These are phyloP conservation scores for Petunia hybrid DNA, from an alignment of 305 asterid species.

Conservation along the genomic window DNA sequence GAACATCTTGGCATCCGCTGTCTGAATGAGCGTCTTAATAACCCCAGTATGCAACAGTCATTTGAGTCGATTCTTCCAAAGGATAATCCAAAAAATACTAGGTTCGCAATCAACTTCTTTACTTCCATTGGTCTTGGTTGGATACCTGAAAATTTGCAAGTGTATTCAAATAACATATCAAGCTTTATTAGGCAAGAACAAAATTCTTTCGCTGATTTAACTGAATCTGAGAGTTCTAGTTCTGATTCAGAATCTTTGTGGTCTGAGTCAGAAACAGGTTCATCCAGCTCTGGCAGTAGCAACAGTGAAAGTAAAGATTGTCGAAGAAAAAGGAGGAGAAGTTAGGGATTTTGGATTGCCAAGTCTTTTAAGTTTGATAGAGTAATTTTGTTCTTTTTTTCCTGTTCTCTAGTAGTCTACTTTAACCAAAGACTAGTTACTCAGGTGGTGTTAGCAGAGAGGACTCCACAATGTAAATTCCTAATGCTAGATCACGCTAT, in stretches of 20 bases:
- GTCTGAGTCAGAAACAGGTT: conserved; percentile 24
- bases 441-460: background rate
- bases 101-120: conserved; percentile 34
- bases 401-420: background rate
- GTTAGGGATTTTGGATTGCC: background rate
- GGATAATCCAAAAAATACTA: conserved; percentile 25
- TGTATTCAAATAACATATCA: conserved; percentile 28
- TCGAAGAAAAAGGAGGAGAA: conserved; percentile 30
- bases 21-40: conserved; percentile 27
- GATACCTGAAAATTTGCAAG: conserved; percentile 34
- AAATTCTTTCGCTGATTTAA: conserved; percentile 8
- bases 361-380: background rate
- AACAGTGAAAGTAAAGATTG: background rate
- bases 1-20: conserved; percentile 30
- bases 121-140: conserved; percentile 34
- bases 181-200: conserved; percentile 24
- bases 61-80: conserved; percentile 28
- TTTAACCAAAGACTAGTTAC: background rate
- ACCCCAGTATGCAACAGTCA: conserved; percentile 29
- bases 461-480: background rate
- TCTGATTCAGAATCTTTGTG: conserved; percentile 26
- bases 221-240: conserved; percentile 22
- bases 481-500: background rate
- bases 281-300: conserved; percentile 25
- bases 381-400: background rate